Conservation (phyloP, 768 basidiomycete species). For the Boletus patriciae region DNA sequence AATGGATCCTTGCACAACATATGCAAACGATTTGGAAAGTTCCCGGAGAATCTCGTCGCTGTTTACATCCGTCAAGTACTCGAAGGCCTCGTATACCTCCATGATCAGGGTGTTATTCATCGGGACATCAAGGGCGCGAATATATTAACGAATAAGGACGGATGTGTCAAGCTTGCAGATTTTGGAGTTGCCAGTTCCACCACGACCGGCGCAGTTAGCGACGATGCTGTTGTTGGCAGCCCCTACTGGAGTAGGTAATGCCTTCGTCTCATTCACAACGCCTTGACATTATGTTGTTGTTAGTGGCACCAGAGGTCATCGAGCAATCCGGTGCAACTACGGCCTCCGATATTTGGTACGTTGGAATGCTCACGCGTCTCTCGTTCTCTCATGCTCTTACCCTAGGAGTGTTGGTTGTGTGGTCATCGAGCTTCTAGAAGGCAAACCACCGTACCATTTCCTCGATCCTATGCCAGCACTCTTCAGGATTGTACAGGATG, state of each 20-base stretch:
- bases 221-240: conserved; percentile 94
- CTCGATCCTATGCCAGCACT: conserved; percentile 98
- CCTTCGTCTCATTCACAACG: background rate
- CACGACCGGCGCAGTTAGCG: conserved; percentile 68
- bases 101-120: conserved; percentile 99
- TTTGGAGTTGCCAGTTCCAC: conserved; percentile 92
- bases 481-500: conserved; percentile 98
- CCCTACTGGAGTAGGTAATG: conserved; percentile 91
- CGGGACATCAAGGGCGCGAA: conserved; percentile 99
- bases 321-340: conserved; percentile 97
- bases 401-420: conserved; percentile 87
- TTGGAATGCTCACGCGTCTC: conserved; percentile 1
- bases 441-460: conserved; percentile 94
- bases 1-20: conserved; percentile 96
- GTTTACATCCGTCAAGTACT: conserved; percentile 97
- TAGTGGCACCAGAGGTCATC: conserved; percentile 98
- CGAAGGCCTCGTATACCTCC: conserved; percentile 93
- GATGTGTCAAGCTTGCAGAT: conserved; percentile 97
- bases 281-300: conserved; percentile 8
- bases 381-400: conserved; percentile 1
- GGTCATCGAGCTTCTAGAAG: conserved; percentile 88
- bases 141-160: conserved; percentile 98
- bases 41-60: conserved; percentile 94
- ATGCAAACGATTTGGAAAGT: conserved; percentile 96
- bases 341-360: conserved; percentile 92